phyloP scores from a whole-genome alignment of 108 stramenopile species.

The Cyclostephanos invisitatus region DNA sequence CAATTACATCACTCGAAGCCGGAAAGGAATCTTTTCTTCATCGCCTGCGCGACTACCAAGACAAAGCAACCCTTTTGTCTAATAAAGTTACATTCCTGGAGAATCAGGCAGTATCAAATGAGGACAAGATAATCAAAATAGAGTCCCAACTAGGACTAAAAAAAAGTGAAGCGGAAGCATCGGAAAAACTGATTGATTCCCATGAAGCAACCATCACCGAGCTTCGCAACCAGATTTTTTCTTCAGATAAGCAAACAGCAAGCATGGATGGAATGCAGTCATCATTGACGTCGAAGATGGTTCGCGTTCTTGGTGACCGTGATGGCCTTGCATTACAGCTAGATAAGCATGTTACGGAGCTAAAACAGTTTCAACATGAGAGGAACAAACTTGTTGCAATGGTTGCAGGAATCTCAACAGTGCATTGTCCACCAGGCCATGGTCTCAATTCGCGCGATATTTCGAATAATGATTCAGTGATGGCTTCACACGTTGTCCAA shows the following conservation, averaged over 20 bases:
- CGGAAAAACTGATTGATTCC: slow-evolving; percentile 7
- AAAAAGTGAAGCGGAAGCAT: slow-evolving; percentile 11
- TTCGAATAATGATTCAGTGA: not conserved
- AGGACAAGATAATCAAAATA: slow-evolving; percentile 9
- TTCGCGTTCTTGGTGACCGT: slow-evolving; percentile 15
- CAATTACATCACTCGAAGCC: slow-evolving; percentile 15
- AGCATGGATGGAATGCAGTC: slow-evolving; percentile 15
- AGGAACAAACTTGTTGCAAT: not conserved
- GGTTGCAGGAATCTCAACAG: not conserved
- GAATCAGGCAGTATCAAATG: slow-evolving; percentile 17
- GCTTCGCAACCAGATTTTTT: slow-evolving; percentile 15
- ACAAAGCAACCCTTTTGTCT: slow-evolving; percentile 7
- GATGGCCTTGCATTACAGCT: slow-evolving; percentile 21
- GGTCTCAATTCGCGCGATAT: not conserved
- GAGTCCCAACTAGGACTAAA: slow-evolving; percentile 30
- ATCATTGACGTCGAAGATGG: slow-evolving; percentile 17
- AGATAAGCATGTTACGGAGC: slow-evolving; percentile 9
- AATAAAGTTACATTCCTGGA: slow-evolving; percentile 11
- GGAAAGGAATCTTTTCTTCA: slow-evolving; percentile 15
- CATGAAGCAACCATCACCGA: slow-evolving; percentile 17
- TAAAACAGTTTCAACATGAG: not conserved
- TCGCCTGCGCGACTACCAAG: slow-evolving; percentile 20
- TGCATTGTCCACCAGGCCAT: not conserved
- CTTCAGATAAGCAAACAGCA: slow-evolving; percentile 9
- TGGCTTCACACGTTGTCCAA: not conserved